These are phyloP conservation scores for Penicillium chermesinum DNA, from an alignment of 495 filamentous ascomycete genomes.

Conservation along the genomic window DNA sequence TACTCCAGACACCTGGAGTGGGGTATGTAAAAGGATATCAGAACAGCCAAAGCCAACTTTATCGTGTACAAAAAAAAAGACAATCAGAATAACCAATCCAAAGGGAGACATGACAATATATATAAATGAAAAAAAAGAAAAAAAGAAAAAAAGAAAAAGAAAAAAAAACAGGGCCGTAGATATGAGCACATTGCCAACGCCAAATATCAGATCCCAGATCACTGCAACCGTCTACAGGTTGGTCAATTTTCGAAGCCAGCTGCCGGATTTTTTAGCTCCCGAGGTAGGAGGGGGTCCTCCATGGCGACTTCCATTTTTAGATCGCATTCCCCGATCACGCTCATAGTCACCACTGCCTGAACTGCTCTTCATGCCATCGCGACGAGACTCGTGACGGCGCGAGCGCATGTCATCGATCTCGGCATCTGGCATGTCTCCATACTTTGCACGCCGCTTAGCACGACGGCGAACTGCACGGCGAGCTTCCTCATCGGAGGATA, in stretches of 20 bases:
- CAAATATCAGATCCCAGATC: not conserved
- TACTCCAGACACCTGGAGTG: not conserved
- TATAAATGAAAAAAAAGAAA: not conserved
- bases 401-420: constrained; percentile 37
- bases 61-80: not conserved
- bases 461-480: constrained; percentile 34
- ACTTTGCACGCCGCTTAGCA: constrained; percentile 34
- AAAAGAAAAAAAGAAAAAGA: not conserved
- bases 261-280: constrained; percentile 33
- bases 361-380: constrained; percentile 33
- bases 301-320: constrained; percentile 28
- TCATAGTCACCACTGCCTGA: constrained; percentile 42
- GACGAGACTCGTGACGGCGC: constrained; percentile 27
- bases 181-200: not conserved
- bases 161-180: not conserved
- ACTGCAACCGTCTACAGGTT: not conserved
- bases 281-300: constrained; percentile 21
- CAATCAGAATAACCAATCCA: not conserved
- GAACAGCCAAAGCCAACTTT: not conserved
- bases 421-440: constrained; percentile 35
- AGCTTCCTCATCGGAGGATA: constrained; percentile 40
- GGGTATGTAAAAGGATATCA: not conserved
- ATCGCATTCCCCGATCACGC: constrained; percentile 35
- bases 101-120: not conserved
- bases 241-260: constrained; percentile 47